phyloP scores from a whole-genome alignment of 495 filamentous ascomycete genomes.

The Penicillium desertorum region DNA sequence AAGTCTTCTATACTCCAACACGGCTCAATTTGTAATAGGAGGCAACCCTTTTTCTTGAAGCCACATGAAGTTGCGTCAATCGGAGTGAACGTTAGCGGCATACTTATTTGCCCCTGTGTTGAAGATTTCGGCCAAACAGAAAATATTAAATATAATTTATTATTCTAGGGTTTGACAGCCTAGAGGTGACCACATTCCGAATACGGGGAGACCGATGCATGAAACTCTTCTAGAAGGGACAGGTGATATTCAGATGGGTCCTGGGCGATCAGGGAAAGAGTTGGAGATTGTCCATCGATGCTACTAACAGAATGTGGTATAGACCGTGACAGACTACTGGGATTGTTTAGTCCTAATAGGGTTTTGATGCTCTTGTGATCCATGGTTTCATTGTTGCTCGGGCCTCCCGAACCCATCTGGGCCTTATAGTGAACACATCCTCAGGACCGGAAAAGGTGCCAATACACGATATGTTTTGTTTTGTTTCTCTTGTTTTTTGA shows the following conservation, averaged over 20 bases:
- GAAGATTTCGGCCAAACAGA: background rate
- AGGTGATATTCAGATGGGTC: background rate
- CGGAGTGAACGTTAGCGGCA: slow-evolving; percentile 2
- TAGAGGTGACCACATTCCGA: background rate
- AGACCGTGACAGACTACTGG: background rate
- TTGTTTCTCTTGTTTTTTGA: no score
- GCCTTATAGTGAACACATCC: background rate
- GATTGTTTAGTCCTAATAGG: background rate
- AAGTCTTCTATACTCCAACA: slow-evolving; percentile 5
- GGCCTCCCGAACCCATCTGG: background rate
- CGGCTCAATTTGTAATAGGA: background rate
- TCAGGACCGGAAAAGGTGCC: background rate
- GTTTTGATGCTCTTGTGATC: background rate
- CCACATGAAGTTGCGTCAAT: slow-evolving; percentile 6
- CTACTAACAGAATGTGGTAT: slow-evolving; percentile 7
- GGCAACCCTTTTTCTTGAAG: slow-evolving; percentile 9
- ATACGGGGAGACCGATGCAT: slow-evolving; percentile 9
- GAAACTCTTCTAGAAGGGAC: slow-evolving; percentile 9
- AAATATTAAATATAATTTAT: background rate
- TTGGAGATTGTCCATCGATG: background rate
- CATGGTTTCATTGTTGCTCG: slow-evolving; percentile 2
- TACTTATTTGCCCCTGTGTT: slow-evolving; percentile 6
- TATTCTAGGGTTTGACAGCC: background rate
- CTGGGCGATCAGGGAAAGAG: background rate
- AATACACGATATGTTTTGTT: background rate